A percentile compares a stretch with the other conserved stretches of the same genome.
Evolutionary conservation across 2,329 filamentous ascomycete species (phyloP).

Genomic region (Reticulascus tulasneorum): DNA sequence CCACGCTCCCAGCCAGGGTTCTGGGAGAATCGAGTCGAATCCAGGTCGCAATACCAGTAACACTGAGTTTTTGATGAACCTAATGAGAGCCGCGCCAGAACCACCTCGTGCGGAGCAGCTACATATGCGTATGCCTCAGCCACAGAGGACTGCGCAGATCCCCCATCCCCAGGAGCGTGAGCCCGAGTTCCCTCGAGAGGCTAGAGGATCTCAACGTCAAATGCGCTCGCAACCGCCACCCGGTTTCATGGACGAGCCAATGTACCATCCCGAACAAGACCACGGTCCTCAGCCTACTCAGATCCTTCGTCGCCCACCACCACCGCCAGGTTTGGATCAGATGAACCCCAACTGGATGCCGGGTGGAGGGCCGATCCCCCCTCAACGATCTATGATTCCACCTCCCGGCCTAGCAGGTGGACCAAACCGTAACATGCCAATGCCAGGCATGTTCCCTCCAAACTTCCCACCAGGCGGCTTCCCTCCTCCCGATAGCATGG

Average conservation of each 20-base stretch:
- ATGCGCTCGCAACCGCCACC: conserved; percentile 44
- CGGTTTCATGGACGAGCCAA: conserved; percentile 51
- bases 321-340: conserved; percentile 56
- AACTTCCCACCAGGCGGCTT: conserved; percentile 52
- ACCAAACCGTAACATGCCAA: conserved; percentile 37
- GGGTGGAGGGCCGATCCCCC: conserved; percentile 37
- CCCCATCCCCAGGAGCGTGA: conserved; percentile 46
- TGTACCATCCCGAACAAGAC: conserved; percentile 46
- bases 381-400: conserved; percentile 46
- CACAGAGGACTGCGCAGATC: conserved; percentile 44
- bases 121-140: conserved; percentile 49
- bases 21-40: conserved; percentile 40
- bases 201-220: conserved; percentile 30
- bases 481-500: conserved; percentile 45
- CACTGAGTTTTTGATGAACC: conserved; percentile 78
- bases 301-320: conserved; percentile 61
- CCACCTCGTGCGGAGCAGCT: conserved; percentile 46
- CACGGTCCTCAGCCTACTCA: conserved; percentile 55
- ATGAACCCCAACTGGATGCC: conserved; percentile 55
- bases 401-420: conserved; percentile 53
- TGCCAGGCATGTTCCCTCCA: conserved; percentile 59
- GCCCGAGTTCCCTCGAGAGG: conserved; percentile 35
- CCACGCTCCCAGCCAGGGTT: conserved; percentile 48
- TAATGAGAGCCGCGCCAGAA: conserved; percentile 63
- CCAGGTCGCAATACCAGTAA: conserved; percentile 54